A percentile compares a stretch with the other conserved stretches of the same genome.
Evolutionary conservation across 75 land plant species (phyloP).

Genomic region (Pinus albicaulis): DNA sequence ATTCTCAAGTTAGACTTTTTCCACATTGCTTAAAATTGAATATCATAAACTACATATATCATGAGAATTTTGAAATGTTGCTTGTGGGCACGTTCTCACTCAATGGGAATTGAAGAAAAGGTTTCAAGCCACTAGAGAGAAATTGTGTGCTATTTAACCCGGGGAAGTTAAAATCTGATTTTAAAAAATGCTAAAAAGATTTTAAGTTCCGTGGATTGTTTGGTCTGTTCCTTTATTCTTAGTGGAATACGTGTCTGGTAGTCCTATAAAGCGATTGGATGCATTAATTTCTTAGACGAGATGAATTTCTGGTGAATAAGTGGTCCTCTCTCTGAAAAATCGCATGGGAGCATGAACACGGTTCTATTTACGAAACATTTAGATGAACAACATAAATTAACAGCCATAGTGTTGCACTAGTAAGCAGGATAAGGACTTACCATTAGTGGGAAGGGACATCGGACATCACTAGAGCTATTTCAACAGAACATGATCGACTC

Average conservation of each 20-base stretch:
- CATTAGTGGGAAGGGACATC: background rate
- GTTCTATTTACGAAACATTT: background rate
- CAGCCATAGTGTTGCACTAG: background rate
- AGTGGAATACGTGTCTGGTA: no score
- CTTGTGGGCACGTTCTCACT: no score
- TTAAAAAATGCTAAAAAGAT: background rate
- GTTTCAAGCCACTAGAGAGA: background rate
- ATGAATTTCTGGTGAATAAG: background rate
- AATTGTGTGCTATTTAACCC: background rate
- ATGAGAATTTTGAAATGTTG: no score
- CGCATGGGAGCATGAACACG: background rate
- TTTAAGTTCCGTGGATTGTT: background rate
- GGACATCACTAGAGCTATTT: background rate
- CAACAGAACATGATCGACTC: background rate
- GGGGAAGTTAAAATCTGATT: background rate
- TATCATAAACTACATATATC: no score
- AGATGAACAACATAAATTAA: background rate
- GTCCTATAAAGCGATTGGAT: background rate
- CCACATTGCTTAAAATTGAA: no score
- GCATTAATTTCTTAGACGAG: background rate
- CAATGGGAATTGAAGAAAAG: background rate
- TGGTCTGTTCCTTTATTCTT: background rate
- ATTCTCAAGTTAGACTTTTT: no score
- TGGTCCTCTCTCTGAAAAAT: background rate
- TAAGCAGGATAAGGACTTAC: background rate